These are phyloP conservation scores for Thielaviopsis populi DNA, from an alignment of 2,329 filamentous ascomycete genomes.

Conservation along the genomic window DNA sequence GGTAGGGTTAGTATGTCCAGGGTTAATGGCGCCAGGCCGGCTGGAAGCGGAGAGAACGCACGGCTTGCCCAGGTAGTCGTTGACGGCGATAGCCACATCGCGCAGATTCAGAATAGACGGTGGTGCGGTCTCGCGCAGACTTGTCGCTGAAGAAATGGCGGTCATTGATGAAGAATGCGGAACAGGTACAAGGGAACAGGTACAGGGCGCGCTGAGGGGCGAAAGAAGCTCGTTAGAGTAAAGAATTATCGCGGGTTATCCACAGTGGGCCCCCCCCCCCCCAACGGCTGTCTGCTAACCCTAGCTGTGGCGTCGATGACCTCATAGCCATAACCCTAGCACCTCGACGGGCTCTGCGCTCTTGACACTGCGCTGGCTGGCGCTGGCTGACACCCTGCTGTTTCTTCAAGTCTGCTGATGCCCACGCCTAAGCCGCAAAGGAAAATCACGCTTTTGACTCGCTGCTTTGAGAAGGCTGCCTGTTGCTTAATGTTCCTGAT, in stretches of 20 bases:
- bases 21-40: not conserved
- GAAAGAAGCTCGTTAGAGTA: not conserved
- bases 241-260: not conserved
- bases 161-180: not conserved
- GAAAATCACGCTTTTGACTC: not conserved
- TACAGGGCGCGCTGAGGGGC: not conserved
- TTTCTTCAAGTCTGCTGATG: not conserved
- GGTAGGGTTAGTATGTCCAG: conserved; percentile 6
- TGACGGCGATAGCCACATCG: conserved; percentile 56
- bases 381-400: not conserved
- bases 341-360: not conserved
- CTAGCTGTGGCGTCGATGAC: not conserved
- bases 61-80: conserved; percentile 41
- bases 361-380: not conserved
- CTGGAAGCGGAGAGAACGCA: conserved; percentile 23
- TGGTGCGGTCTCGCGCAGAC: not conserved
- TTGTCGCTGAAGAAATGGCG: not conserved
- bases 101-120: conserved; percentile 53
- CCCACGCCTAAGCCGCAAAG: not conserved
- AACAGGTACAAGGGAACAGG: not conserved
- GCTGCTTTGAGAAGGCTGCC: not conserved
- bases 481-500: not conserved
- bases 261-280: not conserved
- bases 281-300: too few relatives aligned
- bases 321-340: not conserved